phyloP scores from a whole-genome alignment of 2,329 filamentous ascomycete genomes.

The Sporothrix pseudoabietina region DNA sequence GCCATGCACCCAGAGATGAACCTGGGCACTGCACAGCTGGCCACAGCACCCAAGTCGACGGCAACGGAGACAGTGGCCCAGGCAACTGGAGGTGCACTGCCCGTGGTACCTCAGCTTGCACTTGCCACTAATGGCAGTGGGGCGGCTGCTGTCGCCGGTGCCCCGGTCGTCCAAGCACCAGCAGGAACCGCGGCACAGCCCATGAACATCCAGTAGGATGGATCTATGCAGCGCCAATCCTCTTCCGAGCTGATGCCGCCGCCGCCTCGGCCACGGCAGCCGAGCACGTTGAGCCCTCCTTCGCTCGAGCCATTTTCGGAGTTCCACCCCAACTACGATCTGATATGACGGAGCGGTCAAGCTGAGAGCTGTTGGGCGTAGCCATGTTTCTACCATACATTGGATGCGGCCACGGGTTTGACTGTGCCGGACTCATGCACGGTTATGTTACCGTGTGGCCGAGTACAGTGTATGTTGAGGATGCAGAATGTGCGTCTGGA shows the following conservation, averaged over 20 bases:
- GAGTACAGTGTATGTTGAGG: too few relatives aligned
- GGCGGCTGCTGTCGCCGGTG: background rate
- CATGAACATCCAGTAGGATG: slow-evolving; percentile 3
- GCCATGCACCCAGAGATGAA: slow-evolving; percentile 67
- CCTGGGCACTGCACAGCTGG: slow-evolving; percentile 22
- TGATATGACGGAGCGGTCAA: background rate
- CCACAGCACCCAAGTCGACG: slow-evolving; percentile 11
- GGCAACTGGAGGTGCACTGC: background rate
- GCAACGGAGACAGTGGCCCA: slow-evolving; percentile 12
- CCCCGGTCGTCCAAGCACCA: background rate
- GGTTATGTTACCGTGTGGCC: too few relatives aligned
- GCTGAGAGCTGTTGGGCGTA: background rate
- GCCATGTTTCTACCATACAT: too few relatives aligned
- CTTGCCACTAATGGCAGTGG: background rate
- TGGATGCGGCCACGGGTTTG: too few relatives aligned
- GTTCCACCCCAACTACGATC: background rate
- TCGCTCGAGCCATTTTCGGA: background rate
- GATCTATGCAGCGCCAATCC: background rate
- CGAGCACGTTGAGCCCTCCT: background rate
- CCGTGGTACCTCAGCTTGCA: background rate
- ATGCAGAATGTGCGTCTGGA: too few relatives aligned
- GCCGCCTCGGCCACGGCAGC: background rate
- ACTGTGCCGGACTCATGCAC: too few relatives aligned
- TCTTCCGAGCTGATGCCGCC: background rate
- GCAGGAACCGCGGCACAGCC: background rate